Base-by-base conservation (phyloP, 2,329 filamentous ascomycete genomes). In the Colletotrichum tofieldiae region DNA sequence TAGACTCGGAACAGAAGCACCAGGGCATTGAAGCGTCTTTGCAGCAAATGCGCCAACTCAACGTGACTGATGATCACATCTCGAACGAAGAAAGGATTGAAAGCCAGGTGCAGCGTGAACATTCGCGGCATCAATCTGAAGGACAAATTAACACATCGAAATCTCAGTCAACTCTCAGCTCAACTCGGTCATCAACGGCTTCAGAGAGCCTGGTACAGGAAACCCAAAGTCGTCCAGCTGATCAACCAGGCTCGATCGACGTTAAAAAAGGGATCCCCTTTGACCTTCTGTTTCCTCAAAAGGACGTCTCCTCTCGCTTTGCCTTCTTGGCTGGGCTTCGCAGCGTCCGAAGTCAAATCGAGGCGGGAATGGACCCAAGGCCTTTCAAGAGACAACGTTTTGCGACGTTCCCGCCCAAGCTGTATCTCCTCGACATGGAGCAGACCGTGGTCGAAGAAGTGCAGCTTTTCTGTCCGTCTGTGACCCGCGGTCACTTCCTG, bases 401-500 rank as follows among this genome's bases (percentile, higher is more conserved):
- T 29, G 49, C 32, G 26, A 43, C 23, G 14, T 54, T 73, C 9
- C 65, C 69, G 11, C 60, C 66, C 5, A 39, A 39, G 16, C 60
- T 66, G 4, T 67, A 63, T 12, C 32, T 71, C 26, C 5, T 71
- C n/a, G 58, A 58, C 23, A n/a, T 71, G 2, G 64, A 62, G 14
- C 41, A 58, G 8, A 41, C 51, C 35, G 47, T 68, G 41, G 41
- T 71, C 23, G 68, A 68, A 37, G 55, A 66, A 5, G 37, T 73
- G 12, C 60, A 65, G 6, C 45, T 64, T 20, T 61, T 67, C 61
- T 70, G 66, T 18, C 72, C 72, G 2, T 20, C 41, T 2, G 51
- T 74, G 23, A 54, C 45, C 9, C 49, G 62, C 1, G 58, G 43
- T 5, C n/a, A 54, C 12, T 74, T 74, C 12, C 12, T 32, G 20